These are phyloP conservation scores for Scenedesmus sp. DNA, from an alignment of 163 green algal species.

Conservation along the genomic window DNA sequence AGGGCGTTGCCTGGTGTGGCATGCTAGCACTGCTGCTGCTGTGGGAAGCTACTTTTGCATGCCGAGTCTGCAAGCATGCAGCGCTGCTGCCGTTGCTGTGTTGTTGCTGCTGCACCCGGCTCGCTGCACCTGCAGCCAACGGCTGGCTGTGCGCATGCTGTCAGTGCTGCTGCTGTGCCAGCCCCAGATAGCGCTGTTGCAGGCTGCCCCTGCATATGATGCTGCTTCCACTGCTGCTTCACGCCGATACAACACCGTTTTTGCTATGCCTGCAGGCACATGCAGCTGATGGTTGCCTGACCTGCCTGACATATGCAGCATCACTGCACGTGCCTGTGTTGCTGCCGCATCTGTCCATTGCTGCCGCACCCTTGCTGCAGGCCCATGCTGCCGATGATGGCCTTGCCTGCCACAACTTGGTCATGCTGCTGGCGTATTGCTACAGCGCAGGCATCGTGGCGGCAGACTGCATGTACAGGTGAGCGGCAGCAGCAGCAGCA, in stretches of 20 bases:
- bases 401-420: conserved; percentile 72
- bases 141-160: conserved; percentile 58
- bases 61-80: neutral
- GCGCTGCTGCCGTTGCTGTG: neutral
- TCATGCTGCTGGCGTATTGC: conserved; percentile 71
- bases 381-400: conserved; percentile 35
- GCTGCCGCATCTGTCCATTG: neutral
- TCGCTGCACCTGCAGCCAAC: conserved; percentile 7
- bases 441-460: conserved; percentile 67
- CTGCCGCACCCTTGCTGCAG: too few relatives aligned
- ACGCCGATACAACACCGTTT: too few relatives aligned
- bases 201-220: too few relatives aligned
- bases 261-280: too few relatives aligned
- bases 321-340: neutral
- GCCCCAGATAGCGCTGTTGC: too few relatives aligned
- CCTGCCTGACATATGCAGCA: too few relatives aligned
- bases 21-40: too few relatives aligned
- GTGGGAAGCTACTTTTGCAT: neutral
- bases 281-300: neutral
- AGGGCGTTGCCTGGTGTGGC: too few relatives aligned
- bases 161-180: too few relatives aligned
- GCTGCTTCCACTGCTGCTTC: too few relatives aligned
- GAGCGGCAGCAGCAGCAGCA: conserved; percentile 13
- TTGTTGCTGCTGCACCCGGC: neutral
- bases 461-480: conserved; percentile 56